Evolutionary conservation across 1,284 basidiomycete genomes (phyloP), one percentile per base, ranked within the genome.

Genomic region (Naganishia albida): DNA sequence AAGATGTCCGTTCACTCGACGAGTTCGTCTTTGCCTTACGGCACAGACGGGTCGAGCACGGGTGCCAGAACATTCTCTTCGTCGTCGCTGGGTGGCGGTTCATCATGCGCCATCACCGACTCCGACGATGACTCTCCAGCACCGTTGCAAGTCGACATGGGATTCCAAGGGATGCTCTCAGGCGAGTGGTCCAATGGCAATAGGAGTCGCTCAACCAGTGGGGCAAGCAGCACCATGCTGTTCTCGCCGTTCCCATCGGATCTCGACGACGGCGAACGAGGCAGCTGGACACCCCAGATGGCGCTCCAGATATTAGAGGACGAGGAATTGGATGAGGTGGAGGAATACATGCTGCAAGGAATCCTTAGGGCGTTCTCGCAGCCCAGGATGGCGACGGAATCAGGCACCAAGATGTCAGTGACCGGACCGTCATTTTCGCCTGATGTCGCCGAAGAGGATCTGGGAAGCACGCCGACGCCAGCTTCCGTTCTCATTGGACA

Each of bases 321-420:
- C 28, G 56, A 59, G 10, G 46, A 49, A 13, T 49, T 59, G 44
- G 23, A 26, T n/a, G 63, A 64, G 55, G 49, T 64, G 7, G 63
- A 64, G 42, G 63, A 64, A 30, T 64, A 64, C 20, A 64, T 64
- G 63, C 44, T 64, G 34, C 53, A 55, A 23, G 63, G 63, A 4
- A 43, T 57, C 8, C 42, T 64, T 7, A 23, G 53, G 7, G 63
- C 56, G n/a, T 59, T 59, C 30, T n/a, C 30, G 16, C 44, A 23
- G 18, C 23, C 46, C n/a, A n/a, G 43, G 16, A 25, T 39, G 3
- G 28, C 20, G 13, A 15, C 28, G 20, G 34, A n/a, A n/a, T n/a
- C 10, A 10, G 46, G 6, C 10, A 38, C 30, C 16, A 28, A 39
- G 3, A 3, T 20, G 15, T 25, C 56, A 16, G 26, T 15, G 38